Percentiles rank a stretch among this genome's conserved stretches.
phyloP scores from a whole-genome alignment of 306 rosid genomes.

The Dicorynia guianensis region DNA sequence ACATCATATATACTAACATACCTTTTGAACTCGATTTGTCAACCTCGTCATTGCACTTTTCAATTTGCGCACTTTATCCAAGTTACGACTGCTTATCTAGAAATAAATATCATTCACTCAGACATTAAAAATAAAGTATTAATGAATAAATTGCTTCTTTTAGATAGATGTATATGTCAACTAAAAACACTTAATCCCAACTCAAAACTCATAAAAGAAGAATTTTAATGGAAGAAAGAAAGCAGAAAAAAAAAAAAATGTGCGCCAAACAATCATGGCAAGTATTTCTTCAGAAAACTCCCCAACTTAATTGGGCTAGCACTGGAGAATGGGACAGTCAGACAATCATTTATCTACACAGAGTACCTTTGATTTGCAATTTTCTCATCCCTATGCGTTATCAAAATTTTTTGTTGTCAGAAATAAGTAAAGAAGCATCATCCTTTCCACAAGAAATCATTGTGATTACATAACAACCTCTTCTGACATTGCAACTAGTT shows the following conservation, averaged over 20 bases:
- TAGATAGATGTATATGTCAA: background rate
- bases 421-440: background rate
- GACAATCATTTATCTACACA: background rate
- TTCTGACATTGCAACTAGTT: background rate
- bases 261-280: background rate
- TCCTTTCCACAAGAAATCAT: background rate
- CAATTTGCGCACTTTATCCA: constrained; percentile 78
- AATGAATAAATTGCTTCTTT: background rate
- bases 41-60: constrained; percentile 85
- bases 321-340: background rate
- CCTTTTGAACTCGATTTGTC: constrained; percentile 89
- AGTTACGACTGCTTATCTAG: constrained; percentile 83
- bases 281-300: background rate
- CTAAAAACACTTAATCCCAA: too few species aligned
- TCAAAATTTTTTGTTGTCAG: background rate
- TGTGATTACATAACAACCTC: background rate
- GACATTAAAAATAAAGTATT: constrained; percentile 22
- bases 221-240: too few species aligned
- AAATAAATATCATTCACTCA: constrained; percentile 21
- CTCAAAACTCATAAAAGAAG: too few species aligned
- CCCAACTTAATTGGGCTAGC: background rate
- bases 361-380: background rate
- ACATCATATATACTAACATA: constrained; percentile 30
- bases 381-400: background rate
- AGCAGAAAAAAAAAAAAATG: background rate